phyloP scores from a whole-genome alignment of 176 grass and related monocot genomes.

The Phragmites australis region DNA sequence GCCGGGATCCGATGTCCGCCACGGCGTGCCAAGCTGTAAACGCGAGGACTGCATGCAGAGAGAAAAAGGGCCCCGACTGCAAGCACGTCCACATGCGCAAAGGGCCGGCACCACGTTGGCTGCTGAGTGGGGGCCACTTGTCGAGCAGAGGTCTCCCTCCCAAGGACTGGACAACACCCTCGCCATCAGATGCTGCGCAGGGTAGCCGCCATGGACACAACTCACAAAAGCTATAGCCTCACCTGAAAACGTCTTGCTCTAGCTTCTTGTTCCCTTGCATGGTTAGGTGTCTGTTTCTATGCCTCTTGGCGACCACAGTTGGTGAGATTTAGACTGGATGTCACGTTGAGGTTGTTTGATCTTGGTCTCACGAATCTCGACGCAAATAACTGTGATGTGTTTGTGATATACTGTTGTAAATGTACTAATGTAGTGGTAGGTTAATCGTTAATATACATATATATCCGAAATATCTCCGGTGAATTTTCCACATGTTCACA shows the following conservation, averaged over 20 bases:
- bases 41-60: neutral
- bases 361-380: neutral
- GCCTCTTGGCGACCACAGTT: neutral
- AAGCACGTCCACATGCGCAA: neutral
- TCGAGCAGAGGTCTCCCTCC: neutral
- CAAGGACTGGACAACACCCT: neutral
- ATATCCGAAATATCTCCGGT: too few relatives aligned
- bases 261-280: neutral
- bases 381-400: too few relatives aligned
- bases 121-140: neutral
- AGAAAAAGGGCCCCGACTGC: neutral
- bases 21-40: constrained; percentile 3
- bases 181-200: constrained; percentile 1
- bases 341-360: neutral
- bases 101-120: neutral
- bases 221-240: constrained; percentile 8
- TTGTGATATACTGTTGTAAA: too few relatives aligned
- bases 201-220: constrained; percentile 1
- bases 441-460: too few relatives aligned
- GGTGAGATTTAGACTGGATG: neutral
- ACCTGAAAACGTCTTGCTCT: neutral
- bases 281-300: neutral
- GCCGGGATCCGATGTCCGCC: constrained; percentile 31
- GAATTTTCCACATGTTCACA: too few relatives aligned
- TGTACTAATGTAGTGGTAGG: too few relatives aligned